These are phyloP conservation scores for Trebouxia gelatinosa DNA, from an alignment of 163 green algal species.

Conservation along the genomic window DNA sequence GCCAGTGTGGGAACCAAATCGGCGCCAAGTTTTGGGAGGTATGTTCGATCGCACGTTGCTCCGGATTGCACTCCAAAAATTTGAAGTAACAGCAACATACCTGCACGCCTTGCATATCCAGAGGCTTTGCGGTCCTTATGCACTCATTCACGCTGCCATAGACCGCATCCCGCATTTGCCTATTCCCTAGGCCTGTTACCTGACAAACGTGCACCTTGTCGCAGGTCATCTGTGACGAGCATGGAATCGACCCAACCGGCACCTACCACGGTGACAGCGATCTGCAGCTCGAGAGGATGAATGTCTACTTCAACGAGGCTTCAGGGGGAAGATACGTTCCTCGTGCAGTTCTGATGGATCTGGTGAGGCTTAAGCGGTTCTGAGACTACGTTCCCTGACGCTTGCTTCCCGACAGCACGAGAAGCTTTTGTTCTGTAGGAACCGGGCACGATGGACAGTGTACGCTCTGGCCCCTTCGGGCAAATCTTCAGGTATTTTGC, in stretches of 20 bases:
- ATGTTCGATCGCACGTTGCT: too few relatives aligned
- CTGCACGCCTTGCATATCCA: background rate
- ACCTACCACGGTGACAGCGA: constrained; percentile 93
- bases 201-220: too few relatives aligned
- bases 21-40: constrained; percentile 98
- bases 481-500: constrained; percentile 97
- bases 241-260: constrained; percentile 83
- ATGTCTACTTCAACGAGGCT: constrained; percentile 99
- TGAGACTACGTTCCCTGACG: too few relatives aligned
- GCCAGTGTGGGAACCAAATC: constrained; percentile 91
- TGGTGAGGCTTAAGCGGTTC: too few relatives aligned
- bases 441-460: constrained; percentile 82
- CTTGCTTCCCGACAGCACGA: too few relatives aligned
- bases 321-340: constrained; percentile 91
- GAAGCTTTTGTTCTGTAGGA: constrained; percentile 46
- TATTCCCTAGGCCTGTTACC: too few relatives aligned
- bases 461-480: constrained; percentile 92
- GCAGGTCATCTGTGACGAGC: constrained; percentile 93
- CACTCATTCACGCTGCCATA: background rate
- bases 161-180: too few relatives aligned
- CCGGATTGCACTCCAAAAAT: too few relatives aligned
- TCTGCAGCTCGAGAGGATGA: constrained; percentile 98
- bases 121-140: background rate
- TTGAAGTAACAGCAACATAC: too few relatives aligned
- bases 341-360: constrained; percentile 95